Percentiles rank a stretch among this genome's conserved stretches.
These are phyloP conservation scores for Cynanchum wilfordii DNA, from an alignment of 257 asterid genomes.

Conservation along the genomic window DNA sequence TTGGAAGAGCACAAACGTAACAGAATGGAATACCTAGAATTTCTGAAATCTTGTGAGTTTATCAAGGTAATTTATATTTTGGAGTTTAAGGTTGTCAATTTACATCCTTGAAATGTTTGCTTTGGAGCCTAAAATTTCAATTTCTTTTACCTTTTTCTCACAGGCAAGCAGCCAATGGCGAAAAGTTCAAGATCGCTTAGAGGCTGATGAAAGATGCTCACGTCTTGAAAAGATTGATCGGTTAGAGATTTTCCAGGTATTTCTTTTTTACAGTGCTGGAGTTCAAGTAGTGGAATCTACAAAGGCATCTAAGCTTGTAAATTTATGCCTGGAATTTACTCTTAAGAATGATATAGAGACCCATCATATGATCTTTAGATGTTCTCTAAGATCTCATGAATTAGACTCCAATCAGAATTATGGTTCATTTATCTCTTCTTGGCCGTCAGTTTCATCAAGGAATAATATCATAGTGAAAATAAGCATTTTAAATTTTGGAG, in stretches of 20 bases:
- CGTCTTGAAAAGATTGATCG: slow-evolving; percentile 91
- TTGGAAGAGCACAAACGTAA: slow-evolving; percentile 77
- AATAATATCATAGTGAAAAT: not conserved
- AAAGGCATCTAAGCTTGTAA: not conserved
- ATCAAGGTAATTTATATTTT: slow-evolving; percentile 49
- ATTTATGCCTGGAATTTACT: not conserved
- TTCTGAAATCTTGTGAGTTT: slow-evolving; percentile 76
- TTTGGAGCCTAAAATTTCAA: slow-evolving; percentile 2
- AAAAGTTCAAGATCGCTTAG: slow-evolving; percentile 84
- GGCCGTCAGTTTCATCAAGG: not conserved
- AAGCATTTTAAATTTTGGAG: not conserved
- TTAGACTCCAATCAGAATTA: not conserved
- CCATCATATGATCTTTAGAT: not conserved
- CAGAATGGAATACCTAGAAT: slow-evolving; percentile 65
- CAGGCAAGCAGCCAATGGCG: slow-evolving; percentile 99
- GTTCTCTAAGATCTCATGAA: not conserved
- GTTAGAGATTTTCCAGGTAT: slow-evolving; percentile 87
- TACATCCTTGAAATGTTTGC: slow-evolving; percentile 16
- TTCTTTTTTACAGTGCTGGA: not conserved
- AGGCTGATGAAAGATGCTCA: slow-evolving; percentile 85
- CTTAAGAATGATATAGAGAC: not conserved
- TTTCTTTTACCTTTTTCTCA: slow-evolving; percentile 17
- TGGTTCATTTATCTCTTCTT: not conserved
- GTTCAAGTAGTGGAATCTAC: not conserved
- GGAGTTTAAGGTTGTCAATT: slow-evolving; percentile 6